Evolutionary conservation across 352 stramenopile genomes (phyloP), one percentile per base, ranked within the genome.

Genomic region (Pythium myriotylum): DNA sequence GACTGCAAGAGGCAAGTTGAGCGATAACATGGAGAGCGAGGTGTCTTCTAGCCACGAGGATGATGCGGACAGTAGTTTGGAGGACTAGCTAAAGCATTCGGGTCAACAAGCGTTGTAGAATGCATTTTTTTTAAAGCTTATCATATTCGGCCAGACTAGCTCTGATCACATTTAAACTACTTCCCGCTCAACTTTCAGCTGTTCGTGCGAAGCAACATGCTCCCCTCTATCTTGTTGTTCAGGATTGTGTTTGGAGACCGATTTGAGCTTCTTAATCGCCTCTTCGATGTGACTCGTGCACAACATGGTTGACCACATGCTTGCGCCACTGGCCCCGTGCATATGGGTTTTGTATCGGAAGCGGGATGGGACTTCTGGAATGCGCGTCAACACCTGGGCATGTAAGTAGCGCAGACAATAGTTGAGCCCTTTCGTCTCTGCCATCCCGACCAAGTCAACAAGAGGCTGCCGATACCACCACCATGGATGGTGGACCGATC

Each of bases 251-350:
- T 24, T 26, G 45, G 4, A 37, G 47, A 26, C 27, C 24, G 16
- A 0, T 20, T 40, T 22, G 5, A 19, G 39, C 17, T 6, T 27
- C 29, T 45, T 32, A 19, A 56, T 23, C 13, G 52, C 52, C 7
- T 59, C 35, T 26, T 50, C 24, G 23, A 59, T 32, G 40, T 20
- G 40, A 16, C 41, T 49, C 12, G 29, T 41, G 23, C 1, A 3
- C 24, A 50, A 41, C 16, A 23, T 51, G 24, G 52, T 59, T 12
- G 39, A 39, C 52, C 52, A 59, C 40, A 59, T 59, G n/a, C 37
- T 59, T 6, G 23, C 16, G 26, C 37, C 48, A 10, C 22, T 24
- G 5, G 26, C 10, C 8, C 29, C 23, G 3, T 35, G 52, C 37
- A 1, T 9, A 1, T n/a, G 14, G 14, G n/a, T 20, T 3, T 39